phyloP scores from a whole-genome alignment of 2,329 filamentous ascomycete species.

The Talaromyces sp. region DNA sequence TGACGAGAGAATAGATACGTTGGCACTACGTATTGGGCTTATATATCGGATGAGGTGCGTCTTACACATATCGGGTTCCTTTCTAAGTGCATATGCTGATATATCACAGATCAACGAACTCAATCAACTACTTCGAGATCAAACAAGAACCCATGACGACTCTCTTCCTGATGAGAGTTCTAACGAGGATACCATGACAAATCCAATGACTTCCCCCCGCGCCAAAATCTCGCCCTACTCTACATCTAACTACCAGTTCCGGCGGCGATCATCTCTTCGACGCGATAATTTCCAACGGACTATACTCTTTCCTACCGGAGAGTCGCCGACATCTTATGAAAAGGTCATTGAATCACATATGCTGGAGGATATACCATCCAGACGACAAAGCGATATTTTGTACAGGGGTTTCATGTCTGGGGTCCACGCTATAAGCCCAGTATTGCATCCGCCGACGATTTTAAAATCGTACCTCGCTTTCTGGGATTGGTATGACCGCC shows the following conservation, averaged over 20 bases:
- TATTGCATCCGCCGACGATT: constrained; percentile 41
- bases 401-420: constrained; percentile 46
- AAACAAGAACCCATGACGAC: constrained; percentile 32
- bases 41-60: constrained; percentile 39
- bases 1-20: constrained; percentile 33
- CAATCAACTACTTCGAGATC: constrained; percentile 39
- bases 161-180: constrained; percentile 17
- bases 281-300: constrained; percentile 32
- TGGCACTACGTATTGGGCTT: constrained; percentile 43
- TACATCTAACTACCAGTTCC: neutral
- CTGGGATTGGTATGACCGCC: constrained; percentile 43
- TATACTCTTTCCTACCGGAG: constrained; percentile 32
- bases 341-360: constrained; percentile 35
- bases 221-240: neutral
- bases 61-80: neutral
- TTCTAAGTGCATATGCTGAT: constrained; percentile 12
- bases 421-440: constrained; percentile 42
- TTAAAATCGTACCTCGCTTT: constrained; percentile 39
- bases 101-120: constrained; percentile 38
- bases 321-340: constrained; percentile 29
- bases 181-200: constrained; percentile 19
- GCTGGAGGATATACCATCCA: constrained; percentile 39
- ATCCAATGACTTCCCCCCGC: constrained; percentile 13
- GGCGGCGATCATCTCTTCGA: constrained; percentile 16
- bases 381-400: constrained; percentile 42